Percentiles rank a stretch among this genome's conserved stretches.
Evolutionary conservation across 2,329 filamentous ascomycete genomes (phyloP).

Genomic region (Didymella keratinophila): DNA sequence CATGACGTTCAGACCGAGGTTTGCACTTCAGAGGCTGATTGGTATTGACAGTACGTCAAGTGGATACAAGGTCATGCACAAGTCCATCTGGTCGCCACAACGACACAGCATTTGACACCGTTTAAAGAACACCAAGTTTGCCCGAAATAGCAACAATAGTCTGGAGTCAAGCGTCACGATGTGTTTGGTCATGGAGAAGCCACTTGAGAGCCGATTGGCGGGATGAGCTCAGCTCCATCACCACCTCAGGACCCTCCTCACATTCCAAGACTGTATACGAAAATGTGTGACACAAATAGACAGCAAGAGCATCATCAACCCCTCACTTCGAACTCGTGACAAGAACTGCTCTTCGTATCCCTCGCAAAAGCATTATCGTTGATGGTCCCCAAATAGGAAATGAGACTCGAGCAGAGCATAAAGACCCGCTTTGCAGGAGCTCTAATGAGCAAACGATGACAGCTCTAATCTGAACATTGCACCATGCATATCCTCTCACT

Average conservation of each 20-base stretch:
- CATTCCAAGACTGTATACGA: slow-evolving; percentile 10
- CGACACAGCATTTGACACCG: not conserved
- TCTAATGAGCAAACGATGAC: not conserved
- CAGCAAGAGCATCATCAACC: not conserved
- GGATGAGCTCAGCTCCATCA: slow-evolving; percentile 4
- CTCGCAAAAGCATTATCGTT: not conserved
- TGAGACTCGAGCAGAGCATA: not conserved
- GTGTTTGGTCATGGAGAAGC: slow-evolving; percentile 12
- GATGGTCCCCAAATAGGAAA: not conserved
- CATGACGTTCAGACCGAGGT: not conserved
- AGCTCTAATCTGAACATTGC: not conserved
- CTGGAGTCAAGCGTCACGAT: not conserved
- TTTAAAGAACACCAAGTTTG: not conserved
- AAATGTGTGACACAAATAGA: slow-evolving; percentile 2
- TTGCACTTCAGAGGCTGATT: not conserved
- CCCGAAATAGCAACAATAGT: slow-evolving; percentile 14
- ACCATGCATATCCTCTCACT: not conserved
- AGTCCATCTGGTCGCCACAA: too few species aligned
- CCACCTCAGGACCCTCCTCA: not conserved
- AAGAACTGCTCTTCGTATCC: slow-evolving; percentile 1
- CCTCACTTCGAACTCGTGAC: slow-evolving; percentile 7
- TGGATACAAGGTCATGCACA: not conserved
- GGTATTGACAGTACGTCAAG: not conserved
- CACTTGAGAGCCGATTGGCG: slow-evolving; percentile 9
- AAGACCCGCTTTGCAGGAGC: not conserved